These are phyloP conservation scores for Strobilomyces dryophilus DNA, from an alignment of 768 basidiomycete species.

Conservation along the genomic window DNA sequence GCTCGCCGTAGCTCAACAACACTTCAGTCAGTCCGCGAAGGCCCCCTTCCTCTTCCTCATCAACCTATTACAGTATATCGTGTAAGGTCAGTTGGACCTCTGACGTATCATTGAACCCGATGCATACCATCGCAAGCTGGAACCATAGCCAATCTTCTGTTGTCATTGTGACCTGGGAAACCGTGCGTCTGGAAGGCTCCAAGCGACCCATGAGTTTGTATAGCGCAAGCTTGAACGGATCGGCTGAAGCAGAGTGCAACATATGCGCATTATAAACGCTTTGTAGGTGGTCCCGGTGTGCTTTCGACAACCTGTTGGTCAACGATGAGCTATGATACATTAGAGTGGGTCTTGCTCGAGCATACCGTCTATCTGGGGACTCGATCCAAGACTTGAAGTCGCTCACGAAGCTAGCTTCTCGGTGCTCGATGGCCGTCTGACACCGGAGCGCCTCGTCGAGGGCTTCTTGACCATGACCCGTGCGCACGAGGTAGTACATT, in stretches of 20 bases:
- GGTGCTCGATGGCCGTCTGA: conserved; percentile 67
- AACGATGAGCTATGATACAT: conserved; percentile 2
- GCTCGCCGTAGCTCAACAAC: conserved; percentile 71
- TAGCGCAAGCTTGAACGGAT: conserved; percentile 94
- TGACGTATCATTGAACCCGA: neutral
- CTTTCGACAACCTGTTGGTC: conserved; percentile 55
- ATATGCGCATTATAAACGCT: conserved; percentile 83
- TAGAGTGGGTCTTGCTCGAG: neutral
- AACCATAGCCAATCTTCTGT: conserved; percentile 99
- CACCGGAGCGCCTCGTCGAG: conserved; percentile 67
- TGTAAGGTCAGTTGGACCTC: conserved; percentile 1
- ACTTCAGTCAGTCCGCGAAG: conserved; percentile 72
- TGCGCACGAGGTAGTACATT: conserved; percentile 87
- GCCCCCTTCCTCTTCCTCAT: conserved; percentile 79
- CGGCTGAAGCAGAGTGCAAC: conserved; percentile 80
- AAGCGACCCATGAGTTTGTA: conserved; percentile 95
- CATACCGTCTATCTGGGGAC: conserved; percentile 72
- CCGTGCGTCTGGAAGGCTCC: conserved; percentile 74
- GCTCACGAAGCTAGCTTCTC: conserved; percentile 78
- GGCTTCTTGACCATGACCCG: conserved; percentile 79
- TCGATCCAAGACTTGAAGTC: conserved; percentile 84
- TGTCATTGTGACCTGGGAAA: conserved; percentile 81
- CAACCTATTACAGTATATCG: conserved; percentile 42
- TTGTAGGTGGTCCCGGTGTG: conserved; percentile 76
- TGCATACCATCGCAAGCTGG: conserved; percentile 76